A percentile compares a stretch with the other conserved stretches of the same genome.
phyloP scores from a whole-genome alignment of 2,329 filamentous ascomycete genomes.

The Akanthomyces uredinophilus region DNA sequence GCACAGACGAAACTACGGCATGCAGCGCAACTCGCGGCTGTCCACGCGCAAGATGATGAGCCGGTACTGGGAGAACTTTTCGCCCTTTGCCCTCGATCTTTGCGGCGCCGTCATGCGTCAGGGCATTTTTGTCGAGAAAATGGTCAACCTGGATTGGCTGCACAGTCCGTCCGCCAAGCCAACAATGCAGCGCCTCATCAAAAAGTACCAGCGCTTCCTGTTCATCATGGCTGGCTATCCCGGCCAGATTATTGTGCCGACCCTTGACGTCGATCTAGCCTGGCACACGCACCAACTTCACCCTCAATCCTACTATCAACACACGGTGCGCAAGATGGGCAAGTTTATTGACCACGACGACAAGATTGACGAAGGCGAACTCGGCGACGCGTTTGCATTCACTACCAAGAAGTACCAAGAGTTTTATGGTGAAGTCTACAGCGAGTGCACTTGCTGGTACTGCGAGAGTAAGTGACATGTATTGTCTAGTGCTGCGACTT shows the following conservation, averaged over 20 bases:
- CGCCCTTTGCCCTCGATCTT: conserved; percentile 60
- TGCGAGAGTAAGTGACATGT: conserved; percentile 55
- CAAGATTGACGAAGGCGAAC: conserved; percentile 65
- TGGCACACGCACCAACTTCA: conserved; percentile 79
- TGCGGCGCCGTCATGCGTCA: conserved; percentile 61
- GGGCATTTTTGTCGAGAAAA: conserved; percentile 64
- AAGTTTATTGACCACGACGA: conserved; percentile 78
- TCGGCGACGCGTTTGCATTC: conserved; percentile 64
- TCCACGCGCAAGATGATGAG: conserved; percentile 63
- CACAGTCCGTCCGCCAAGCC: conserved; percentile 60
- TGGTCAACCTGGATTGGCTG: conserved; percentile 72
- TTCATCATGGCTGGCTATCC: conserved; percentile 21
- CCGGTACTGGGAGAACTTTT: conserved; percentile 64
- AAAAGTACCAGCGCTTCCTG: conserved; percentile 62
- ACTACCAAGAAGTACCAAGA: conserved; percentile 67
- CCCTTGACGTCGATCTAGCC: conserved; percentile 67
- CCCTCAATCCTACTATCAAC: conserved; percentile 57
- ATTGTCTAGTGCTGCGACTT: conserved; percentile 39
- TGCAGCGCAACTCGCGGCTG: conserved; percentile 31
- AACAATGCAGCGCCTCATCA: conserved; percentile 60
- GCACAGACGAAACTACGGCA: conserved; percentile 20
- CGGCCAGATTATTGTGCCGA: conserved; percentile 55
- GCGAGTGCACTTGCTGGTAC: conserved; percentile 78
- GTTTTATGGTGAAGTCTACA: conserved; percentile 61
- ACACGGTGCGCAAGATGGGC: conserved; percentile 40